A percentile compares a stretch with the other conserved stretches of the same genome.
Evolutionary conservation across 495 filamentous ascomycete genomes (phyloP).

Genomic region (Cercophora newfieldiana): DNA sequence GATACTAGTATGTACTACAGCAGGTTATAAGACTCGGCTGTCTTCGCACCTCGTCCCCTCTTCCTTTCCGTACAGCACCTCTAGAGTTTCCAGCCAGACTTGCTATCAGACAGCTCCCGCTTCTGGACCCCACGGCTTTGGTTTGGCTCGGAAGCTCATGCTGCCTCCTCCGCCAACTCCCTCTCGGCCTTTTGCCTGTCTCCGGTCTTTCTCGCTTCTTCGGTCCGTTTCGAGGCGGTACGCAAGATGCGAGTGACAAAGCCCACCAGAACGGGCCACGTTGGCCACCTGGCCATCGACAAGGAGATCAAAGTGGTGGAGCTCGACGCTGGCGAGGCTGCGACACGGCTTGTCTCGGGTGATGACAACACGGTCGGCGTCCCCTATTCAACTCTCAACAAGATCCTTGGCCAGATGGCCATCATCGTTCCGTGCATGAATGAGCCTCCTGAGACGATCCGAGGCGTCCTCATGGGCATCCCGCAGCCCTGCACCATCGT

Average conservation of each 20-base stretch:
- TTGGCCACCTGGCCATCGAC: background rate
- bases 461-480: conserved; percentile 27
- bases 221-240: background rate
- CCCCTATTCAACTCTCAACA: background rate
- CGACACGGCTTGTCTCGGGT: background rate
- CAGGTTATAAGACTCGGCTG: background rate
- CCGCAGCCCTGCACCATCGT: conserved; percentile 27
- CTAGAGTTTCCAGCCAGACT: background rate
- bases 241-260: background rate
- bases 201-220: background rate
- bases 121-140: background rate
- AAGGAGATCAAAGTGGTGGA: background rate
- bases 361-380: conserved; percentile 8
- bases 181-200: background rate
- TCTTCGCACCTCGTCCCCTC: background rate
- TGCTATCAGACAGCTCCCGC: background rate
- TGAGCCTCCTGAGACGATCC: conserved; percentile 21
- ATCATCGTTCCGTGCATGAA: conserved; percentile 36
- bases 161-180: background rate
- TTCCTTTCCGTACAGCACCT: background rate
- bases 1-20: background rate
- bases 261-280: background rate
- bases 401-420: conserved; percentile 21
- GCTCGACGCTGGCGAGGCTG: conserved; percentile 3
- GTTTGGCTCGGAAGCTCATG: background rate